These are phyloP conservation scores for Microascus cirrosus DNA, from an alignment of 2,329 filamentous ascomycete species.

Conservation along the genomic window DNA sequence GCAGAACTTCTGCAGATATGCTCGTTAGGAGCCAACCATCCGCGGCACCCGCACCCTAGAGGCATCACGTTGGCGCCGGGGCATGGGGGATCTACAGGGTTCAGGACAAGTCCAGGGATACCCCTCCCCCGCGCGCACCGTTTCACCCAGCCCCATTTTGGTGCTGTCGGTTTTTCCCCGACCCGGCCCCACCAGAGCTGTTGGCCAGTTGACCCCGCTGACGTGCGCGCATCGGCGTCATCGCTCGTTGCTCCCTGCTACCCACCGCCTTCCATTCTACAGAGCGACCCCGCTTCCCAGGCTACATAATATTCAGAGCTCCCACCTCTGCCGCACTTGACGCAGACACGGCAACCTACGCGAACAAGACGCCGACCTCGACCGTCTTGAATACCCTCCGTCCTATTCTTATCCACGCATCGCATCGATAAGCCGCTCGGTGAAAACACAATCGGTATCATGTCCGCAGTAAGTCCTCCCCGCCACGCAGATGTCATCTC, in stretches of 20 bases:
- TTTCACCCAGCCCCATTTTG: no score
- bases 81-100: not conserved
- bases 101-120: no score
- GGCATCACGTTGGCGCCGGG: not conserved
- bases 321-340: not conserved
- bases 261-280: not conserved
- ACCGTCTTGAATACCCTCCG: no score
- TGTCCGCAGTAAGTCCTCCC: slow-evolving; percentile 3
- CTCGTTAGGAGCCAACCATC: not conserved
- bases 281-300: not conserved
- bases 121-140: not conserved
- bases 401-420: not conserved
- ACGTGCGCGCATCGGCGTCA: not conserved
- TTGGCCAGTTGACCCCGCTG: not conserved
- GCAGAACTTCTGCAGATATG: no score
- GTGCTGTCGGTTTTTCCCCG: not conserved
- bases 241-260: not conserved
- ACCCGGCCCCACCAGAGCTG: not conserved
- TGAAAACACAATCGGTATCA: not conserved
- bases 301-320: not conserved
- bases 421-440: not conserved
- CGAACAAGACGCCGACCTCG: not conserved
- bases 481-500: not conserved
- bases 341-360: not conserved
- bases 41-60: not conserved